These are phyloP conservation scores for Colletotrichum destructivum DNA, from an alignment of 2,329 filamentous ascomycete species.

Conservation along the genomic window DNA sequence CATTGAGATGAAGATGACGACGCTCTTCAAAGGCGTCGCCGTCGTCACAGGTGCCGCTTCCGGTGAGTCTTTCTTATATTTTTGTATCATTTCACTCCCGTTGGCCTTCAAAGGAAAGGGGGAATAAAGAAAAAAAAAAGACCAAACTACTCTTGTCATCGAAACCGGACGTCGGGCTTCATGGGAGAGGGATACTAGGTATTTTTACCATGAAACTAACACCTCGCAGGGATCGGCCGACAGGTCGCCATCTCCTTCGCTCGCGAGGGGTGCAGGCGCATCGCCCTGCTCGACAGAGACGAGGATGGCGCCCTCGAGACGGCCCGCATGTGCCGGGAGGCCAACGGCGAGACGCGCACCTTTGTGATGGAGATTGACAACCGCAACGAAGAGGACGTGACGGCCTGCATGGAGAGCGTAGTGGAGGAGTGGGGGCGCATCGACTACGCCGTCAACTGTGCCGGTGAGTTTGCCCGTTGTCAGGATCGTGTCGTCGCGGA, in stretches of 20 bases:
- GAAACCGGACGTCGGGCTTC: no score
- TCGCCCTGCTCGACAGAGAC: conserved; percentile 59
- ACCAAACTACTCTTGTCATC: no score
- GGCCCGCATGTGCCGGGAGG: conserved; percentile 47
- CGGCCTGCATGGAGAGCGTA: conserved; percentile 50
- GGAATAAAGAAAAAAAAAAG: no score
- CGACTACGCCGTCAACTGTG: conserved; percentile 63
- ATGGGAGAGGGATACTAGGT: no score
- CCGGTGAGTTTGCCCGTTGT: conserved; percentile 48
- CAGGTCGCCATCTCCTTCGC: conserved; percentile 61
- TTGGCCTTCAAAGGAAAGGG: no score
- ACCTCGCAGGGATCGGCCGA: conserved; percentile 57
- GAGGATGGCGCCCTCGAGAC: conserved; percentile 52
- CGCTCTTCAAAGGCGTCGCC: conserved; percentile 51
- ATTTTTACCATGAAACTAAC: not conserved
- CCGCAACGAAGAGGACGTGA: conserved; percentile 52
- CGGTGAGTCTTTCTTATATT: conserved; percentile 44
- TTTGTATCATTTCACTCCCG: no score
- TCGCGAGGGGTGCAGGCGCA: conserved; percentile 58
- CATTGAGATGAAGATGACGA: conserved; percentile 41
- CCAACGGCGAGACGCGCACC: conserved; percentile 48
- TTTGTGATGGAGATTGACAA: conserved; percentile 53
- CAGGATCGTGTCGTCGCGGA: no score
- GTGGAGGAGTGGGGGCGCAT: conserved; percentile 56
- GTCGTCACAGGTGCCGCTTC: conserved; percentile 52